These are phyloP conservation scores for Botrytis aclada DNA, from an alignment of 2,329 filamentous ascomycete species.

Conservation along the genomic window DNA sequence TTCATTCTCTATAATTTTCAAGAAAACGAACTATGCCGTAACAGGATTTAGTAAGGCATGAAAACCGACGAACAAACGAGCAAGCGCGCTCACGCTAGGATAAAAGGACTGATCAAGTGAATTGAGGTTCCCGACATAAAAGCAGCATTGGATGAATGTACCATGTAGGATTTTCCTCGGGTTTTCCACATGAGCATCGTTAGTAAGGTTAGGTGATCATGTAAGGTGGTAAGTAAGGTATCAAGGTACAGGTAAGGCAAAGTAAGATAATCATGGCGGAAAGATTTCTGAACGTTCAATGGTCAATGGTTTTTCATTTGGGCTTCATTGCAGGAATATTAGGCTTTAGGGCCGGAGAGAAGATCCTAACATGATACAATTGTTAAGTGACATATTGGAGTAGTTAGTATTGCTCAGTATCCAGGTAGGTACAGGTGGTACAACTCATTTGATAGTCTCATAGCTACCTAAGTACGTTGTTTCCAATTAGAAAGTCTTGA, in stretches of 20 bases:
- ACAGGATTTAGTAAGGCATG: conserved; percentile 22
- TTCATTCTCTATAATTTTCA: conserved; percentile 18
- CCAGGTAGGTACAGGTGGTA: neutral
- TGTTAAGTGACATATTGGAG: neutral
- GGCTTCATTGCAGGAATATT: conserved; percentile 31
- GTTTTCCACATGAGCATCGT: neutral
- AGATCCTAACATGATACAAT: neutral
- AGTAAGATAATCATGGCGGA: conserved; percentile 16
- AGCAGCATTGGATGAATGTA: conserved; percentile 17
- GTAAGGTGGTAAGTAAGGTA: neutral
- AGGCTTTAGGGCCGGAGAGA: conserved; percentile 13
- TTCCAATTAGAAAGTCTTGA: neutral
- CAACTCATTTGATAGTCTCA: neutral
- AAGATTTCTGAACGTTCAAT: conserved; percentile 11
- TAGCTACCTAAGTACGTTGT: neutral
- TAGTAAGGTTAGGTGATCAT: neutral
- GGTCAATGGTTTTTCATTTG: conserved; percentile 20
- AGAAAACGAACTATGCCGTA: conserved; percentile 20
- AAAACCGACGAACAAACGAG: conserved; percentile 34
- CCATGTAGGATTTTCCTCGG: neutral
- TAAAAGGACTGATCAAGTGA: neutral
- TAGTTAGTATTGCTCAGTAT: neutral
- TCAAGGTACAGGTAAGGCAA: conserved; percentile 10
- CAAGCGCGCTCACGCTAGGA: conserved; percentile 41
- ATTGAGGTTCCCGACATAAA: conserved; percentile 3